These are phyloP conservation scores for Tubosaeta sp. DNA, from an alignment of 768 basidiomycete species.

Conservation along the genomic window DNA sequence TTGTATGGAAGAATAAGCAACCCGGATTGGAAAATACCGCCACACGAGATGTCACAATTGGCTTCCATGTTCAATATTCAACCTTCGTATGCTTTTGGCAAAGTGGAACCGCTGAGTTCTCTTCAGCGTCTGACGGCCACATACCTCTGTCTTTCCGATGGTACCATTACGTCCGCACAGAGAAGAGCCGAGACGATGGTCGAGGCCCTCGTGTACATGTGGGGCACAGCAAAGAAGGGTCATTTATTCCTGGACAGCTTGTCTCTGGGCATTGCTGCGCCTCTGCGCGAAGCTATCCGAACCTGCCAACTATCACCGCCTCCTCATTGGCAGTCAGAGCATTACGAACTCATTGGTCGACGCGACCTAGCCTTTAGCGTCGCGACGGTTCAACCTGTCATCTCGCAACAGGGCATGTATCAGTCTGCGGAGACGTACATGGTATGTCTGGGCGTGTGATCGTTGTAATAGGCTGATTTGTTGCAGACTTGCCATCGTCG, in stretches of 20 bases:
- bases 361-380: constrained; percentile 32
- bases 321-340: constrained; percentile 57
- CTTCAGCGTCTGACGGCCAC: constrained; percentile 51
- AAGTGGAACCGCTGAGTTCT: constrained; percentile 51
- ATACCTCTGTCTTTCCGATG: constrained; percentile 59
- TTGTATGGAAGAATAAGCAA: constrained; percentile 55
- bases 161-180: constrained; percentile 44
- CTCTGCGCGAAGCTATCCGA: constrained; percentile 80
- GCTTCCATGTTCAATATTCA: constrained; percentile 46
- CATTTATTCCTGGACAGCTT: constrained; percentile 49
- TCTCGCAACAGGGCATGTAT: constrained; percentile 26
- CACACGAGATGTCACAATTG: constrained; percentile 41
- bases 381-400: constrained; percentile 27
- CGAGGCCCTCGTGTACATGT: constrained; percentile 45
- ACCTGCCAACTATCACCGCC: constrained; percentile 79
- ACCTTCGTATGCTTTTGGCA: constrained; percentile 59
- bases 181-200: constrained; percentile 68
- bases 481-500: constrained; percentile 49
- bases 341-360: constrained; percentile 31
- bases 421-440: constrained; percentile 33
- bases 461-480: constrained; percentile 7
- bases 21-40: constrained; percentile 62
- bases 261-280: constrained; percentile 68
- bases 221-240: constrained; percentile 37
- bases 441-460: constrained; percentile 8